These are phyloP conservation scores for Crotalaria pallida DNA, from an alignment of 306 rosid genomes.

Conservation along the genomic window DNA sequence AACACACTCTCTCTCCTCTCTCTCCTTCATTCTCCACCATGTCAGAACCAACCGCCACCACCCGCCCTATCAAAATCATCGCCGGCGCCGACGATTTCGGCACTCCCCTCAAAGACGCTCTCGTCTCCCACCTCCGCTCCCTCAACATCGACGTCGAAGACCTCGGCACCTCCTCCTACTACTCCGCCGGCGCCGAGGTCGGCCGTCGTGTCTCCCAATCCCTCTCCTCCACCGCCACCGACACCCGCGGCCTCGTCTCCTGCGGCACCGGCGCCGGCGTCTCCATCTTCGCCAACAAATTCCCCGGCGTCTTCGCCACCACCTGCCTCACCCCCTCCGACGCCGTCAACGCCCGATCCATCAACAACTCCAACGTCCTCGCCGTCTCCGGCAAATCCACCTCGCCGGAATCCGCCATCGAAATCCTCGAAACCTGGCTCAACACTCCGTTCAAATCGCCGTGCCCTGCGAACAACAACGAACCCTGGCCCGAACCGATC, in stretches of 20 bases:
- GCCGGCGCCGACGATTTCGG: slow-evolving; percentile 77
- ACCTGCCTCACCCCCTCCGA: slow-evolving; percentile 57
- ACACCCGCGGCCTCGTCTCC: slow-evolving; percentile 64
- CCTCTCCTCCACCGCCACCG: slow-evolving; percentile 20
- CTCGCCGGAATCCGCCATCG: slow-evolving; percentile 44
- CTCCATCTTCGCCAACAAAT: slow-evolving; percentile 86
- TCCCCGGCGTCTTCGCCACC: slow-evolving; percentile 71
- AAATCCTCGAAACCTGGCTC: slow-evolving; percentile 66
- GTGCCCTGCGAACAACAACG: slow-evolving; percentile 55
- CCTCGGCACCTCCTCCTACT: slow-evolving; percentile 79
- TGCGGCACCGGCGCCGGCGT: slow-evolving; percentile 94
- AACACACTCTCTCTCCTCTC: not conserved
- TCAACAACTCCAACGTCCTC: slow-evolving; percentile 87
- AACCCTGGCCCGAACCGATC: slow-evolving; percentile 69
- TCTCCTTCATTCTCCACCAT: not conserved
- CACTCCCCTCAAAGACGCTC: slow-evolving; percentile 60
- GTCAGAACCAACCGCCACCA: slow-evolving; percentile 29
- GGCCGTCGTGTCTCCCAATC: slow-evolving; percentile 70
- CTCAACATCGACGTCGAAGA: slow-evolving; percentile 71
- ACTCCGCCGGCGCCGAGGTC: slow-evolving; percentile 83
- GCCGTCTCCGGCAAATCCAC: slow-evolving; percentile 79
- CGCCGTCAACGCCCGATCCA: slow-evolving; percentile 68
- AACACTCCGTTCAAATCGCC: slow-evolving; percentile 68
- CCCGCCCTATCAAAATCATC: slow-evolving; percentile 48
- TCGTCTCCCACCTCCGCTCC: slow-evolving; percentile 62